Evolutionary conservation across 768 basidiomycete genomes (phyloP).

Genomic region (Boletales sp.): DNA sequence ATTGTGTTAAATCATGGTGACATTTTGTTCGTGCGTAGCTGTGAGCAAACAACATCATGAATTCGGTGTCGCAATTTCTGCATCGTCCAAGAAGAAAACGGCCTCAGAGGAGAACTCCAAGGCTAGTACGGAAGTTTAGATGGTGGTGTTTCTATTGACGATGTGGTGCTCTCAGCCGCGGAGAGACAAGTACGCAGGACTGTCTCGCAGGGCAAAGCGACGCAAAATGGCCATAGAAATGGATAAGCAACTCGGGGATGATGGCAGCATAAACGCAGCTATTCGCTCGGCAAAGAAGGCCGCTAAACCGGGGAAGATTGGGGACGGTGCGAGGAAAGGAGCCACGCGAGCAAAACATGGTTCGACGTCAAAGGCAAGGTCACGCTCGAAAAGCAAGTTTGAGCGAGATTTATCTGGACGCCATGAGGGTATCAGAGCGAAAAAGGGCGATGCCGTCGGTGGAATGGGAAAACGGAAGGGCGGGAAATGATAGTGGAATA

Average conservation of each 20-base stretch:
- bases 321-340: slow-evolving; percentile 42
- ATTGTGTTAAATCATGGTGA: background rate
- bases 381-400: slow-evolving; percentile 43
- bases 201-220: slow-evolving; percentile 85
- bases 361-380: slow-evolving; percentile 28
- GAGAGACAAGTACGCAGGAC: slow-evolving; percentile 74
- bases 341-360: slow-evolving; percentile 33
- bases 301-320: slow-evolving; percentile 70
- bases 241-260: slow-evolving; percentile 61
- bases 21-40: slow-evolving; percentile 39
- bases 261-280: slow-evolving; percentile 58
- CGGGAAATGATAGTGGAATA: slow-evolving; percentile 29
- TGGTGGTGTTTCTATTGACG: slow-evolving; percentile 4
- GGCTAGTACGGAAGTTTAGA: slow-evolving; percentile 27
- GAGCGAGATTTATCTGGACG: slow-evolving; percentile 52
- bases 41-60: slow-evolving; percentile 76
- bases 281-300: slow-evolving; percentile 88
- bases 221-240: slow-evolving; percentile 84
- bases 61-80: slow-evolving; percentile 39
- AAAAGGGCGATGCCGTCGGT: slow-evolving; percentile 55
- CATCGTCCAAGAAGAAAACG: slow-evolving; percentile 39
- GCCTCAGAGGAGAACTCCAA: slow-evolving; percentile 34
- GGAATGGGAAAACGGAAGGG: slow-evolving; percentile 49
- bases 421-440: slow-evolving; percentile 63
- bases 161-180: slow-evolving; percentile 48